Base-by-base conservation (phyloP, 192 early-diverging fungal genomes). In the Rhizophlyctis rosea region DNA sequence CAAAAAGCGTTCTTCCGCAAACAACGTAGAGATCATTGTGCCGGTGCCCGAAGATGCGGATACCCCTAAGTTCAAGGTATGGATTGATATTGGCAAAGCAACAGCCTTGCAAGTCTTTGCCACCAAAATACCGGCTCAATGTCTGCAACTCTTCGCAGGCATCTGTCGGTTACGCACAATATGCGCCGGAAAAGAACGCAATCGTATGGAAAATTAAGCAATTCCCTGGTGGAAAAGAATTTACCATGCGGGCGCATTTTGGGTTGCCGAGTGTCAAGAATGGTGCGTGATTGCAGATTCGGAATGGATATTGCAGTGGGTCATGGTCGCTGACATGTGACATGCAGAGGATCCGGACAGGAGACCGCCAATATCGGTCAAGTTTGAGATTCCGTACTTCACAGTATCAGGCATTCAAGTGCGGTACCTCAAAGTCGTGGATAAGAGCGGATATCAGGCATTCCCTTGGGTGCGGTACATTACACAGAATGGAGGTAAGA, bases 391-490 rank as follows among this genome's bases (percentile, higher is more conserved):
- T 48, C 75, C 78, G 47, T 79, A 84, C 65, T 79, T 78, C 59
- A 97, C 96, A 2, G 88, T 92, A 24, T 94, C 91, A 21, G 96
- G 96, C 5, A 80, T 99, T 61, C 85, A 96, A 64, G 96, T 99
- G 30, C 81, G 95, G 61, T 99, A 95, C 81, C 79, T 99, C 64
- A 99, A 99, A 83, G 77, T 99, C 24, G 93, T 95, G 81, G 96
- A 99, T 62, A 94, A 94, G 79, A 86, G 87, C 47, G 89, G 91
- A 50, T 99, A 99, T 72, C 89, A 96, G 73, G 90, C 91, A 51
- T 92, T 99, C 60, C 96, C 96, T 70, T 99, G 96, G 96, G 96
- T 99, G 18, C 82, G 96, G 33, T 99, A 99, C 74, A 96, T 96
- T 83, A 95, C 96, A 2, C 79, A 81, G 50, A 76, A 81, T 35